phyloP scores from a whole-genome alignment of 768 basidiomycete genomes.

The Podaxis sp. region DNA sequence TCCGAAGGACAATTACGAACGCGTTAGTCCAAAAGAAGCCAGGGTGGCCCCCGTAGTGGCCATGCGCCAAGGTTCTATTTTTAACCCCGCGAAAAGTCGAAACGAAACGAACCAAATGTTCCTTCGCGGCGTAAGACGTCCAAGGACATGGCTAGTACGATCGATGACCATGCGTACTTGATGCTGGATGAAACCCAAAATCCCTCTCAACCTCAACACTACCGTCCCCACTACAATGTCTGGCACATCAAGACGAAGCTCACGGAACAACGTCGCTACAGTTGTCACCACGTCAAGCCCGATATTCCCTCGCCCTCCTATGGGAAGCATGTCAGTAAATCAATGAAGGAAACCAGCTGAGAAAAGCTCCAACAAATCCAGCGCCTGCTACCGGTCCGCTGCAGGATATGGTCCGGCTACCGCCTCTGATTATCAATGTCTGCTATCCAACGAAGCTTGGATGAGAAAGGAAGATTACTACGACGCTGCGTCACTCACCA shows the following conservation, averaged over 20 bases:
- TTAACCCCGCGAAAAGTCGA: no score
- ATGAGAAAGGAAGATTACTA: not conserved
- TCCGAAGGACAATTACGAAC: no score
- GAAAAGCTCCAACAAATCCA: not conserved
- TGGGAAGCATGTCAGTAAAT: not conserved
- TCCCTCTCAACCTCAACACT: not conserved
- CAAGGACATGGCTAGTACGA: no score
- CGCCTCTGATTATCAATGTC: not conserved
- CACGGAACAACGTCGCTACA: constrained; percentile 3
- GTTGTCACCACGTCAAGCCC: not conserved
- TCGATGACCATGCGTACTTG: no score
- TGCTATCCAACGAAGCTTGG: not conserved
- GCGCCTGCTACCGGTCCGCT: not conserved
- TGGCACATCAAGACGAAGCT: not conserved
- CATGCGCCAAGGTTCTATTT: no score
- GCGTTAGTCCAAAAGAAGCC: no score
- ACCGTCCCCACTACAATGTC: no score
- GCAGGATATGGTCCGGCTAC: not conserved
- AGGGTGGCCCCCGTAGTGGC: no score
- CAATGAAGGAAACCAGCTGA: not conserved
- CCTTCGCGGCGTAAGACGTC: no score
- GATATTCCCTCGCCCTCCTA: constrained; percentile 8
- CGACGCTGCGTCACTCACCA: not conserved
- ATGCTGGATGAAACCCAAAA: no score
- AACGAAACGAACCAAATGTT: no score